Conservation (phyloP, 306 rosid species). For the Lablab purpureus region DNA sequence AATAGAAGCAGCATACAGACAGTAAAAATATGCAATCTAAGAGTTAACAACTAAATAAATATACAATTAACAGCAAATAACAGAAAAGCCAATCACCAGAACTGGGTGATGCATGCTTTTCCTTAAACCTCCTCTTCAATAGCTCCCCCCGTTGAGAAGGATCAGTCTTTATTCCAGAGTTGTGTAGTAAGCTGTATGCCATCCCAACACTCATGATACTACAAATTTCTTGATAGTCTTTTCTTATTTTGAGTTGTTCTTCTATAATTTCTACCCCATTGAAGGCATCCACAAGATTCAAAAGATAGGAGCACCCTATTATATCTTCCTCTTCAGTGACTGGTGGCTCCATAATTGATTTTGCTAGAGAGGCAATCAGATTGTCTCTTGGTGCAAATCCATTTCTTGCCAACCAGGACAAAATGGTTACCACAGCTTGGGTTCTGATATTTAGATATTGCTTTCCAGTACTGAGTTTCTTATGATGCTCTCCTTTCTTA, state of each 20-base stretch:
- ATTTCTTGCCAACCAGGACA: slow-evolving; percentile 94
- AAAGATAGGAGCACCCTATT: slow-evolving; percentile 76
- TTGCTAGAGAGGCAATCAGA: slow-evolving; percentile 80
- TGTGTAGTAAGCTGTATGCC: slow-evolving; percentile 83
- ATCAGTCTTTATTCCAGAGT: slow-evolving; percentile 73
- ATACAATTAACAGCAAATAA: slow-evolving; percentile 28
- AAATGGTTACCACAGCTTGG: slow-evolving; percentile 79
- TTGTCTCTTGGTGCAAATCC: slow-evolving; percentile 87
- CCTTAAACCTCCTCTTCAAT: slow-evolving; percentile 76
- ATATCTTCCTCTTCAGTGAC: slow-evolving; percentile 80
- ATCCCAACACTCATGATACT: slow-evolving; percentile 94
- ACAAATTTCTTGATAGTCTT: slow-evolving; percentile 79
- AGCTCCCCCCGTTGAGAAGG: slow-evolving; percentile 79
- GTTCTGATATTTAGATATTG: slow-evolving; percentile 62
- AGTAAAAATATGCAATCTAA: slow-evolving; percentile 17
- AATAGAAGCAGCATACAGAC: not conserved
- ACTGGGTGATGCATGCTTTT: slow-evolving; percentile 69
- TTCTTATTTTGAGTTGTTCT: slow-evolving; percentile 83
- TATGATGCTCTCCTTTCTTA: slow-evolving; percentile 56
- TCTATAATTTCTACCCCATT: slow-evolving; percentile 93
- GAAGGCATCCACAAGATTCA: slow-evolving; percentile 90
- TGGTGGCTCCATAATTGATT: slow-evolving; percentile 78
- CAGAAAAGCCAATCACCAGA: slow-evolving; percentile 60
- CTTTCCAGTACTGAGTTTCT: slow-evolving; percentile 59
- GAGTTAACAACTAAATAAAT: slow-evolving; percentile 25